These are phyloP conservation scores for Fragaria ananassa DNA, from an alignment of 306 rosid genomes.

Conservation along the genomic window DNA sequence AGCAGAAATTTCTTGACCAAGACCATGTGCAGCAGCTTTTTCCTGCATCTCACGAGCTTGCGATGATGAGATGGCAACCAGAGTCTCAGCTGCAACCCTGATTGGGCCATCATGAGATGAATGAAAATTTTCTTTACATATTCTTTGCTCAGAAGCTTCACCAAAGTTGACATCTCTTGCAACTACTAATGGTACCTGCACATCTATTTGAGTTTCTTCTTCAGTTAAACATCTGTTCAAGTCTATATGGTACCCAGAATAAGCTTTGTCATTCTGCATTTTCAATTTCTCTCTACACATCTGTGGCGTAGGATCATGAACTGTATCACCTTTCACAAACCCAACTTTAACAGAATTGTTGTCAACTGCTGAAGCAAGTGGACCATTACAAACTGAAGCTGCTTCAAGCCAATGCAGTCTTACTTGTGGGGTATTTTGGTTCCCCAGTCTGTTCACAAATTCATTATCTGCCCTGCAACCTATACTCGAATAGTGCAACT, in stretches of 20 bases:
- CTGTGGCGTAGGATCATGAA: constrained; percentile 40
- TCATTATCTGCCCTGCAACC: constrained; percentile 34
- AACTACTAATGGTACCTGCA: constrained; percentile 54
- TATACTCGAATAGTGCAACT: constrained; percentile 32
- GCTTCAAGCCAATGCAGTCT: constrained; percentile 61
- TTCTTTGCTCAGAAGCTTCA: constrained; percentile 31
- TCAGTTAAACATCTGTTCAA: constrained; percentile 63
- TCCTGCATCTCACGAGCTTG: constrained; percentile 22
- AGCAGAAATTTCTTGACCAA: constrained; percentile 17
- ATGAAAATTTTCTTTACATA: constrained; percentile 26
- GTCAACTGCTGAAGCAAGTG: constrained; percentile 29
- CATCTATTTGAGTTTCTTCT: constrained; percentile 66
- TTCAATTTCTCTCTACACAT: constrained; percentile 19
- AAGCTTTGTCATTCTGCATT: constrained; percentile 27
- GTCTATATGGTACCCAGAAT: constrained; percentile 52
- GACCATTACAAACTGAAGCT: constrained; percentile 29
- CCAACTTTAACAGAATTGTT: not conserved
- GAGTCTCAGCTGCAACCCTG: constrained; percentile 66
- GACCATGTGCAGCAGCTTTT: not conserved
- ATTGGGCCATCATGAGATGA: constrained; percentile 41
- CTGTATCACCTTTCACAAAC: constrained; percentile 24
- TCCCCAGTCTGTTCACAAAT: not conserved
- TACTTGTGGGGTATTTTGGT: constrained; percentile 37
- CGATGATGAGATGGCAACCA: constrained; percentile 57
- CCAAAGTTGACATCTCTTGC: constrained; percentile 41